A percentile compares a stretch with the other conserved stretches of the same genome.
Evolutionary conservation across 2,329 filamentous ascomycete genomes (phyloP).

Genomic region (Chaetomium sp.): DNA sequence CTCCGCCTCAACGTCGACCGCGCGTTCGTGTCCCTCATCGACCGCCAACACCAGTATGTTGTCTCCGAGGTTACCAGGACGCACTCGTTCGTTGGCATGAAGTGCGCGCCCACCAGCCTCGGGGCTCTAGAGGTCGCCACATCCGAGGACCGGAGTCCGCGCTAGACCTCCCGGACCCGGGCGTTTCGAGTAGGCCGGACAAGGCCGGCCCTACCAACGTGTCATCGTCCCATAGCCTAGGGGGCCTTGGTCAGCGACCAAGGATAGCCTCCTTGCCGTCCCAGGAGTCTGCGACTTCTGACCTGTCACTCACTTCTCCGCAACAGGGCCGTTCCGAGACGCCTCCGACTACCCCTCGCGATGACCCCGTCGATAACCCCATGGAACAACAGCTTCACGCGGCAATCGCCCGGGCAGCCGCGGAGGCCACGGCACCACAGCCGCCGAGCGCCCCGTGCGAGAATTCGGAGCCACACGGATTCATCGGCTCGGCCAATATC

Average conservation of each 20-base stretch:
- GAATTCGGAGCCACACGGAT: slow-evolving; percentile 25
- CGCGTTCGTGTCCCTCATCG: slow-evolving; percentile 48
- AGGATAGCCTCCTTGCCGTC: slow-evolving; percentile 22
- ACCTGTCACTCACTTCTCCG: slow-evolving; percentile 6
- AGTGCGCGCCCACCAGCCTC: slow-evolving; percentile 12
- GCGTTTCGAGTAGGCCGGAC: not conserved
- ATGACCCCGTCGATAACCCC: slow-evolving; percentile 22
- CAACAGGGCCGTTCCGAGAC: slow-evolving; percentile 20
- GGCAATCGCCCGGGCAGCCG: not conserved
- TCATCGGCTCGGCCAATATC: slow-evolving; percentile 35
- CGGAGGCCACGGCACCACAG: not conserved
- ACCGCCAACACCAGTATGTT: slow-evolving; percentile 45
- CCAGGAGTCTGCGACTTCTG: slow-evolving; percentile 13
- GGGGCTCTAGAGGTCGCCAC: not conserved
- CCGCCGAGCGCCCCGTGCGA: slow-evolving; percentile 1
- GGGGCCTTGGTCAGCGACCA: not conserved
- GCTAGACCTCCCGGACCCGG: not conserved
- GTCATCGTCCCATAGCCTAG: slow-evolving; percentile 1
- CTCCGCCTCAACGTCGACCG: slow-evolving; percentile 43
- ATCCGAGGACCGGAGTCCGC: not conserved
- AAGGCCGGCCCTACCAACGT: not conserved
- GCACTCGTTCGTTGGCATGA: slow-evolving; percentile 37
- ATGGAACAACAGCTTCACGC: slow-evolving; percentile 22
- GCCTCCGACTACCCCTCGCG: slow-evolving; percentile 28
- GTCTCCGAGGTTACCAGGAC: slow-evolving; percentile 47